These are phyloP conservation scores for Phytophthora cactorum DNA, from an alignment of 352 stramenopile genomes.

Conservation along the genomic window DNA sequence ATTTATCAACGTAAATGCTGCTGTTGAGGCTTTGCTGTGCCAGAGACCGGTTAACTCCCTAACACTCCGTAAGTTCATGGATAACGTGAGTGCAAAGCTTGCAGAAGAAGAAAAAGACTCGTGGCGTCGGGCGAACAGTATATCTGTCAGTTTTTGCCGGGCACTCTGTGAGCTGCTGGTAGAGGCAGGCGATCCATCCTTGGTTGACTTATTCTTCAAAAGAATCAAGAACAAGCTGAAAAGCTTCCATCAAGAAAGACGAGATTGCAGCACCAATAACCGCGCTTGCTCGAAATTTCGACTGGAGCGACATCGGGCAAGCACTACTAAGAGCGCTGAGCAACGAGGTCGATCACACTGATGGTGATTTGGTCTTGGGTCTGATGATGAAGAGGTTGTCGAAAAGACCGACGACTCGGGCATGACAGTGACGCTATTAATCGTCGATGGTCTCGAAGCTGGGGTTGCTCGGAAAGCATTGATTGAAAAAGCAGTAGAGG, in stretches of 20 bases:
- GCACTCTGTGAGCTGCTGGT: conserved; percentile 11
- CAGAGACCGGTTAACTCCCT: not conserved
- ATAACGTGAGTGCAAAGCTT: not conserved
- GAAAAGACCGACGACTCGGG: conserved; percentile 1
- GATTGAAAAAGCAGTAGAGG: not conserved
- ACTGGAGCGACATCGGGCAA: conserved; percentile 4
- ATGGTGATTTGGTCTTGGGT: not conserved
- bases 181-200: not conserved
- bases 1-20: conserved; percentile 11
- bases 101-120: not conserved
- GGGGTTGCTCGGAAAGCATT: conserved; percentile 2
- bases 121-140: not conserved
- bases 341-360: not conserved
- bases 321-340: conserved; percentile 1
- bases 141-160: conserved; percentile 10
- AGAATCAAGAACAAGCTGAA: not conserved
- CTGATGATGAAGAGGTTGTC: not conserved
- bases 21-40: conserved; percentile 1
- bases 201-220: conserved; percentile 18
- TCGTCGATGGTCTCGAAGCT: conserved; percentile 8
- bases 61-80: conserved; percentile 11
- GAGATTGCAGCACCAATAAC: not conserved
- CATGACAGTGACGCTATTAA: conserved; percentile 6
- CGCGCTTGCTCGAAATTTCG: conserved; percentile 2
- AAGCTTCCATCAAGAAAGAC: not conserved